Evolutionary conservation across 2,329 filamentous ascomycete genomes (phyloP).

Genomic region (Paraphoma sp.): DNA sequence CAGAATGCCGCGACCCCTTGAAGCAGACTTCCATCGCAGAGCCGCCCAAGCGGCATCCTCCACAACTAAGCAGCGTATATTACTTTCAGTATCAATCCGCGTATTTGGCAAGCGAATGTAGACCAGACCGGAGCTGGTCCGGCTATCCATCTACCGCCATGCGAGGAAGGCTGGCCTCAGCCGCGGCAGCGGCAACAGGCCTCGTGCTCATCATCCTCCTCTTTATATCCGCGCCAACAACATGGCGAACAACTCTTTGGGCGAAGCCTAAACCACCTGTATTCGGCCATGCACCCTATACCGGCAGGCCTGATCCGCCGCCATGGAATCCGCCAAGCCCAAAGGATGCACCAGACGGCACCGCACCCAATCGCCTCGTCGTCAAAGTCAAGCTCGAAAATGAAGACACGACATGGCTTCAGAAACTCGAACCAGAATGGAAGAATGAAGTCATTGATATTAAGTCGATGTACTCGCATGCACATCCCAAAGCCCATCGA

Average conservation of each 20-base stretch:
- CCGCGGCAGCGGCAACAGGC: conserved; percentile 3
- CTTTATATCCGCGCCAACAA: conserved; percentile 1
- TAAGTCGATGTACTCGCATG: conserved; percentile 12
- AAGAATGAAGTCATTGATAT: conserved; percentile 51
- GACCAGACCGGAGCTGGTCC: background rate
- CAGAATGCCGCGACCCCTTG: background rate
- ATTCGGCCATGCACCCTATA: conserved; percentile 16
- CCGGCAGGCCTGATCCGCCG: conserved; percentile 3
- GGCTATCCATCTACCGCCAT: background rate
- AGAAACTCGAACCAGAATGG: conserved; percentile 29
- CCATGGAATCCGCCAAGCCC: conserved; percentile 8
- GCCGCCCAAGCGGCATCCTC: background rate
- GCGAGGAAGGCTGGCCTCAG: conserved; percentile 2
- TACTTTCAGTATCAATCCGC: background rate
- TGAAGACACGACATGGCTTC: conserved; percentile 24
- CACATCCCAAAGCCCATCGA: conserved; percentile 9
- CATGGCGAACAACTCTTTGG: background rate
- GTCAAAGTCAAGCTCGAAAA: conserved; percentile 16
- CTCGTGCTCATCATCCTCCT: conserved; percentile 4
- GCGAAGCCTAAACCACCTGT: background rate
- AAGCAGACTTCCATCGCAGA: background rate
- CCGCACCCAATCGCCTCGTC: conserved; percentile 10
- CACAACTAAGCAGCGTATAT: background rate
- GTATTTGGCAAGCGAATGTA: background rate
- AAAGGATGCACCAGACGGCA: conserved; percentile 2